Conservation (phyloP, 768 basidiomycete genomes). For the Suillus americanus region DNA sequence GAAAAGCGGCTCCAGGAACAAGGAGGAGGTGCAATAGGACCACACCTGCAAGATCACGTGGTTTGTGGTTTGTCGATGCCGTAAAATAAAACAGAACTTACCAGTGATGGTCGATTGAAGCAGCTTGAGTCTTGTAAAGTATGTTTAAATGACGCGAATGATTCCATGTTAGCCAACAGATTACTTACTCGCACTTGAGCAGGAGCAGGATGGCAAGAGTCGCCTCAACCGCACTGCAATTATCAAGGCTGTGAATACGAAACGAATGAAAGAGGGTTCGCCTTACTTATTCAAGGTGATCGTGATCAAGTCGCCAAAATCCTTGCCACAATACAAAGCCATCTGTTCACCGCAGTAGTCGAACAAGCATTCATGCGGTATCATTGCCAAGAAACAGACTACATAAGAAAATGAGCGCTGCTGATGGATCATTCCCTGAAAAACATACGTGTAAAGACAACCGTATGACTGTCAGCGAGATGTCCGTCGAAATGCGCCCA, state of each 20-base stretch:
- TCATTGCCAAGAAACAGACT: slow-evolving; percentile 67
- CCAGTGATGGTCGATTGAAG: slow-evolving; percentile 71
- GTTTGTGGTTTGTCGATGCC: not conserved
- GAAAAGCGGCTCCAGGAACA: slow-evolving; percentile 67
- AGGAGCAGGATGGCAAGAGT: slow-evolving; percentile 69
- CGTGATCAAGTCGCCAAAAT: slow-evolving; percentile 65
- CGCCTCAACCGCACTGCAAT: slow-evolving; percentile 62
- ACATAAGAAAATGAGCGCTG: not conserved
- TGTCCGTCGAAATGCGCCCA: slow-evolving; percentile 45
- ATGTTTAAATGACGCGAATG: not conserved
- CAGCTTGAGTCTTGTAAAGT: slow-evolving; percentile 47
- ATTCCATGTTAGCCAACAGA: not conserved
- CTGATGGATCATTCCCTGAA: not conserved
- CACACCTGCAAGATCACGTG: slow-evolving; percentile 44
- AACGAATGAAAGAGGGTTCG: not conserved
- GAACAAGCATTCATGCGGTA: slow-evolving; percentile 64
- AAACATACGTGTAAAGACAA: slow-evolving; percentile 47
- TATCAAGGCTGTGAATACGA: not conserved
- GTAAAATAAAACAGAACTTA: slow-evolving; percentile 18
- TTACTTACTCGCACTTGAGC: slow-evolving; percentile 68
- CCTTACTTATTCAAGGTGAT: slow-evolving; percentile 67
- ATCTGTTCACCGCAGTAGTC: slow-evolving; percentile 64
- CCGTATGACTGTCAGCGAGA: slow-evolving; percentile 12
- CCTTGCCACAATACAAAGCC: slow-evolving; percentile 47
- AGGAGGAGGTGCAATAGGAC: slow-evolving; percentile 72